phyloP scores from a whole-genome alignment of 139 green algal species.

The Spirogloea muscicola region DNA sequence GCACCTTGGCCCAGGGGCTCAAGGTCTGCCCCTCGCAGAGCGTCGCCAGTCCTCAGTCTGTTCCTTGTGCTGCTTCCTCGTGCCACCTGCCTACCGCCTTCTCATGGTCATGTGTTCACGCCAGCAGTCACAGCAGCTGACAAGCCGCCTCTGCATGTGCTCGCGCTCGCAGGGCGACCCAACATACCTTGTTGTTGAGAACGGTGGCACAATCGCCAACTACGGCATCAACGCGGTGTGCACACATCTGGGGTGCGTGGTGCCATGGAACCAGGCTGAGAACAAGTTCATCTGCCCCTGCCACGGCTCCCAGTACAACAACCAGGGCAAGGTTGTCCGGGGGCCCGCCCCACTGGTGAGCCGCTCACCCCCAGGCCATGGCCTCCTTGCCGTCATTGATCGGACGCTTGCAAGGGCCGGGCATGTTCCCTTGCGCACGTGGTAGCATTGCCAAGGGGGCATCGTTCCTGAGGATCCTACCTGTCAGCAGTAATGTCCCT shows the following conservation, averaged over 20 bases:
- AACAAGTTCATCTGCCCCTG: conserved; percentile 99
- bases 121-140: too few relatives aligned
- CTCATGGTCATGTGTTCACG: too few relatives aligned
- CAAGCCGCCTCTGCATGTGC: too few relatives aligned
- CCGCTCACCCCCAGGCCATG: too few relatives aligned
- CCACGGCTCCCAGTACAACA: conserved; percentile 98
- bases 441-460: too few relatives aligned
- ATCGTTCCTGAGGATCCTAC: background rate
- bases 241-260: conserved; percentile 98
- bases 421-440: too few relatives aligned
- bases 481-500: background rate
- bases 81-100: background rate
- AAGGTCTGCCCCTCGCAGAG: conserved; percentile 57
- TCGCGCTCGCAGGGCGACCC: conserved; percentile 76
- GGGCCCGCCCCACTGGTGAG: conserved; percentile 82
- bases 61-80: background rate
- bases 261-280: conserved; percentile 95
- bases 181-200: conserved; percentile 93
- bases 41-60: background rate
- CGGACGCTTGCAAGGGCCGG: too few relatives aligned
- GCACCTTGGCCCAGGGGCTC: conserved; percentile 87
- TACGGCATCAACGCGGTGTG: conserved; percentile 97
- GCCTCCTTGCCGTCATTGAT: too few relatives aligned
- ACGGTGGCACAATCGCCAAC: conserved; percentile 71
- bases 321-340: conserved; percentile 85